Conservation (phyloP, 2,329 filamentous ascomycete species). For the Penicillium sp. region DNA sequence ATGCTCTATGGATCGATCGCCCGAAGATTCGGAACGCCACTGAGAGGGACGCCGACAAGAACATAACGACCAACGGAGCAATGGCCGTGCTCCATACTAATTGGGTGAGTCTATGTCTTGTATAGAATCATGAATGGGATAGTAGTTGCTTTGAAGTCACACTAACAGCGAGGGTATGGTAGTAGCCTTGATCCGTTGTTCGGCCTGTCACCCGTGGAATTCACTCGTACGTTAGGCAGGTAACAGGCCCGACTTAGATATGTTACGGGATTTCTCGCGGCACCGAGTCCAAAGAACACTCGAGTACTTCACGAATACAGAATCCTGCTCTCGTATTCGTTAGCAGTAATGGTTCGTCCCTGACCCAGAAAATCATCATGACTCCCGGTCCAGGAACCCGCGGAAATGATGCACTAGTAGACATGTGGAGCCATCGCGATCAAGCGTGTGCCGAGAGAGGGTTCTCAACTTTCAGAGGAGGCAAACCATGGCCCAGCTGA, state of each 20-base stretch:
- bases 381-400: neutral
- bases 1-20: neutral
- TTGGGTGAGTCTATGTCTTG: neutral
- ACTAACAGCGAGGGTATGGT: neutral
- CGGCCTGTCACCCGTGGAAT: neutral
- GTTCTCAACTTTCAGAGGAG: neutral
- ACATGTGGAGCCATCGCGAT: slow-evolving; percentile 3
- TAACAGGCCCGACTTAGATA: too few species aligned
- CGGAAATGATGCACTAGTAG: neutral
- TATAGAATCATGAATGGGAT: neutral
- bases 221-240: too few species aligned
- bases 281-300: too few species aligned
- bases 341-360: slow-evolving; percentile 4
- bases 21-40: neutral
- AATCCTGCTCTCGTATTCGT: too few species aligned
- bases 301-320: too few species aligned
- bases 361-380: slow-evolving; percentile 5
- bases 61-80: too few species aligned
- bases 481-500: neutral
- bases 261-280: too few species aligned
- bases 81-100: neutral
- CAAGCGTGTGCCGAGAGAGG: neutral
- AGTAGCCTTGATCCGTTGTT: neutral
- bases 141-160: neutral
- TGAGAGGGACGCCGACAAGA: neutral